Conservation (phyloP, 805 yeast species). For the Candida alai region DNA sequence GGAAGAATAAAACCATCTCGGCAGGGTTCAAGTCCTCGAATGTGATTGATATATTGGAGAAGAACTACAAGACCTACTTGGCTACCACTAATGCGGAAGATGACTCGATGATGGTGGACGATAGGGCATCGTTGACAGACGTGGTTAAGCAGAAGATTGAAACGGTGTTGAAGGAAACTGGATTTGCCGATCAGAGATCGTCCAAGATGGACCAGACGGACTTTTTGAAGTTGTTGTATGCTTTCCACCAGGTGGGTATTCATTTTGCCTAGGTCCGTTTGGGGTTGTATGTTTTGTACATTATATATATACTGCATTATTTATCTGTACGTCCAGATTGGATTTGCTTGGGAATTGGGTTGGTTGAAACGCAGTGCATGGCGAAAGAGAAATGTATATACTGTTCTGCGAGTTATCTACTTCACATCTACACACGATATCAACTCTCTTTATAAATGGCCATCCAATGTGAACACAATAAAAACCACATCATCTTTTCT, state of each 20-base stretch:
- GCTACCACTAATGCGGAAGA: conserved; percentile 47
- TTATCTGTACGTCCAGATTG: conserved; percentile 5
- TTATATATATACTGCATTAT: no score
- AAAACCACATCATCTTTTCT: conserved; percentile 60
- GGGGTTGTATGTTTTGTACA: no score
- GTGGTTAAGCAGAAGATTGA: conserved; percentile 68
- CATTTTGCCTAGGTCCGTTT: conserved; percentile 68
- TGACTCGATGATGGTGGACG: conserved; percentile 36
- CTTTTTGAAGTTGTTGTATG: conserved; percentile 78
- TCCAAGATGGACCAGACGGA: conserved; percentile 95
- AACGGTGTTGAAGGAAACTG: conserved; percentile 75
- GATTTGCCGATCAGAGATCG: conserved; percentile 79
- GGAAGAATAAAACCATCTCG: conserved; percentile 88
- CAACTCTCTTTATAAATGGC: background rate
- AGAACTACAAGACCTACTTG: conserved; percentile 79
- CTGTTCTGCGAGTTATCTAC: no score
- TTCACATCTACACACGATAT: no score
- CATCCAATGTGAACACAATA: background rate
- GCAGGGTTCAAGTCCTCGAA: conserved; percentile 88
- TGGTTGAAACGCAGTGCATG: no score
- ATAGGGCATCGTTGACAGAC: conserved; percentile 36
- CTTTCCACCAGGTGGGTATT: conserved; percentile 95
- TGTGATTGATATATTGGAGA: conserved; percentile 75
- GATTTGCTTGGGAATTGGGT: conserved; percentile 3
- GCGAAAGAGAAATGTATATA: no score